Evolutionary conservation across 2,329 filamentous ascomycete species (phyloP), one percentile per base, ranked within the genome.

Genomic region (Colletotrichum sp.): DNA sequence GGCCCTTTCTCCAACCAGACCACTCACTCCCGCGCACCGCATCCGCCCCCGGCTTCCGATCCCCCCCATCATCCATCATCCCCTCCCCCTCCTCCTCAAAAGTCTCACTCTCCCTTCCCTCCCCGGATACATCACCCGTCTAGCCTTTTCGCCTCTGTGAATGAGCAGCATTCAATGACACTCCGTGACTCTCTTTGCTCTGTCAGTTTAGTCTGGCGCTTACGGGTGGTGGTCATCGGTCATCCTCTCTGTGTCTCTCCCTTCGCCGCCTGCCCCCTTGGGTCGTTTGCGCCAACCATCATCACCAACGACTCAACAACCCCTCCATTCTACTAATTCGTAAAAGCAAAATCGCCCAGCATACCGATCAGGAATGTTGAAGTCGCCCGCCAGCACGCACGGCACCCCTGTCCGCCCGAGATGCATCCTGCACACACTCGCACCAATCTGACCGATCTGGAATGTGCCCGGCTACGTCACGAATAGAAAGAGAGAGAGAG

Each of bases 361-460:
- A 57, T 44, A 21, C 21, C 55, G 36, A 39, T 44, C 24, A 49
- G 69, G 73, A 76, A 76, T 76, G 73, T 18, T 26, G 18, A 52
- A 28, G 63, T 73, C 70, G 36, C 24, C 59, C 59, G 28, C 18
- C 12, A 39, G 36, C 15, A 39, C 34, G 15, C 36, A 39, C 36
- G 15, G 24, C 39, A 63, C 72, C 73, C 73, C 73, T 76, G 73
- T 69, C 69, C n/a, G 73, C 39, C 73, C 59, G 63, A 73, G 69
- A 73, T 66, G 64, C 68, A 70, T 49, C 75, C 62, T 71, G 63
- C 71, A 77, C 70, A 75, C 73, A 75, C 67, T 66, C 64, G 71
- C 77, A 15, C 60, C 52, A 64, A 57, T 59, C 57, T 52, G 28
- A 57, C 57, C 32, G 69, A 78, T 73, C 66, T 72, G 52, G 77